Evolutionary conservation across 2,329 filamentous ascomycete species (phyloP).

Genomic region (Fusarium napiforme): DNA sequence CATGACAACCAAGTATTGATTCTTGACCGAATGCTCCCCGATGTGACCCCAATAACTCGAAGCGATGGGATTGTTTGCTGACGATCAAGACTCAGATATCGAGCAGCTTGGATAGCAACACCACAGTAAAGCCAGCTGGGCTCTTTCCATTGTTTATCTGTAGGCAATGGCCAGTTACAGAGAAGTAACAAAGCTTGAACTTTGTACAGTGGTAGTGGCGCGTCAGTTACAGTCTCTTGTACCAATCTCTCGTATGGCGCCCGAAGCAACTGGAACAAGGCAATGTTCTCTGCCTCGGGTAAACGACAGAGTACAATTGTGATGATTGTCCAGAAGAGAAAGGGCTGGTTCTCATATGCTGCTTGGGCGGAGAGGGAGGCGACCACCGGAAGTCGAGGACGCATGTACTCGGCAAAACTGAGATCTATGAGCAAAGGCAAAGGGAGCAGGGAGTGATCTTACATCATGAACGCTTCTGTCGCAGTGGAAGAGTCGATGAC

Average conservation of each 20-base stretch:
- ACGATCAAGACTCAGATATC: conserved; percentile 32
- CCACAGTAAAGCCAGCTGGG: conserved; percentile 34
- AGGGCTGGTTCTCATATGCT: conserved; percentile 5
- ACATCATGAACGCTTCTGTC: conserved; percentile 22
- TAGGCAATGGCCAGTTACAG: conserved; percentile 31
- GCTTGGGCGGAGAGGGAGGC: conserved; percentile 2
- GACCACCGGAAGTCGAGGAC: conserved; percentile 27
- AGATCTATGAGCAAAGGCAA: background rate
- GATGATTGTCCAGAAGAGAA: conserved; percentile 39
- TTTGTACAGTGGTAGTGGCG: conserved; percentile 28
- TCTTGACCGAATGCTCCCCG: conserved; percentile 16
- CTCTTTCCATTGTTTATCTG: conserved; percentile 16
- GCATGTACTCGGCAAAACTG: conserved; percentile 32
- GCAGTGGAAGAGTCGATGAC: conserved; percentile 2
- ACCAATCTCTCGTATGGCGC: conserved; percentile 14
- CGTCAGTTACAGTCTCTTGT: conserved; percentile 11
- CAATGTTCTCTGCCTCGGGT: background rate
- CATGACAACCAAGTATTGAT: conserved; percentile 32
- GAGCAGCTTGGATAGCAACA: conserved; percentile 29
- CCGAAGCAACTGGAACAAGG: background rate
- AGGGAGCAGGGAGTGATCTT: background rate
- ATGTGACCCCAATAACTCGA: conserved; percentile 18
- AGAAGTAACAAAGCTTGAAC: conserved; percentile 30
- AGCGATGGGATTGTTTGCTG: conserved; percentile 25
- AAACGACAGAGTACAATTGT: conserved; percentile 18